These are phyloP conservation scores for Beauveria pseudobassiana DNA, from an alignment of 2,329 filamentous ascomycete genomes.

Conservation along the genomic window DNA sequence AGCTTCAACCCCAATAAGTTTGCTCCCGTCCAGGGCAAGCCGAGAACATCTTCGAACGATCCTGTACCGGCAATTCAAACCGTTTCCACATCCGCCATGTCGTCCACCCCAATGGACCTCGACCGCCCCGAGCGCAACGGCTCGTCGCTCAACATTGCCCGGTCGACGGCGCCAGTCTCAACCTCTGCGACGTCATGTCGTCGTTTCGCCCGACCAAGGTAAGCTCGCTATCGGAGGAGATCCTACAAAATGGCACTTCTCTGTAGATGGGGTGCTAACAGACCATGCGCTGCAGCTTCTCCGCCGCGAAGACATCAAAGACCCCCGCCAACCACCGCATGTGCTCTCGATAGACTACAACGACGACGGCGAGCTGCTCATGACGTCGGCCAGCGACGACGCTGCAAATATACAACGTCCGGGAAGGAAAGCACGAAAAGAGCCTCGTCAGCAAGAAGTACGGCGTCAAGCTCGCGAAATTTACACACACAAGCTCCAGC, in stretches of 20 bases:
- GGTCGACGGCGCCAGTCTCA: slow-evolving; percentile 44
- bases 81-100: slow-evolving; percentile 29
- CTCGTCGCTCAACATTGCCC: slow-evolving; percentile 42
- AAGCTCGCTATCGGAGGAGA: slow-evolving; percentile 16
- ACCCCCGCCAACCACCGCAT: slow-evolving; percentile 46
- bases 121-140: slow-evolving; percentile 38
- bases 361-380: slow-evolving; percentile 84
- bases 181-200: slow-evolving; percentile 69
- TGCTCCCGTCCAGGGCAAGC: background rate
- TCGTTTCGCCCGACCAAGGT: slow-evolving; percentile 77
- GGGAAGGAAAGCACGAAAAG: slow-evolving; percentile 84
- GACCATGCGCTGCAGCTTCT: slow-evolving; percentile 37
- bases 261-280: background rate
- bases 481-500: slow-evolving; percentile 84
- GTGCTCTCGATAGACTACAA: slow-evolving; percentile 94
- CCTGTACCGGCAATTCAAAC: background rate
- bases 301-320: slow-evolving; percentile 48
- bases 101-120: slow-evolving; percentile 50
- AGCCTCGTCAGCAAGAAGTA: slow-evolving; percentile 93
- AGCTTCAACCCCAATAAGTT: background rate
- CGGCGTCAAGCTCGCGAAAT: slow-evolving; percentile 86
- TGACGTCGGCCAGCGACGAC: slow-evolving; percentile 91
- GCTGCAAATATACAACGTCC: slow-evolving; percentile 90
- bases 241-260: too few species aligned
- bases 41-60: background rate